Evolutionary conservation across 495 filamentous ascomycete species (phyloP), one percentile per base, ranked within the genome.

Genomic region (Penicillium ochrochloron): DNA sequence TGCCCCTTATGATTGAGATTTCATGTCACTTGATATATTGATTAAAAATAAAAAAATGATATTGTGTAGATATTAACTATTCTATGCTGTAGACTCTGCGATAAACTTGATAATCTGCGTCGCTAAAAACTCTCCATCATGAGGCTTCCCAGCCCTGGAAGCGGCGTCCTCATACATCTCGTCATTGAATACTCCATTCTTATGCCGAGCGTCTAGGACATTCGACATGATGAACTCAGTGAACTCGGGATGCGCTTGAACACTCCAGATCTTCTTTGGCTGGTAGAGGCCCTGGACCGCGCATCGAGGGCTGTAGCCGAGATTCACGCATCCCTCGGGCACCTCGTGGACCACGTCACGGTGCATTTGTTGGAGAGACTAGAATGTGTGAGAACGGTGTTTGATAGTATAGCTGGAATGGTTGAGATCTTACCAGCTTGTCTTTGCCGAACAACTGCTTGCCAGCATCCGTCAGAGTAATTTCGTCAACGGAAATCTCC

Each of bases 231-330:
- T 92, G 35, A 87, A 85, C 51, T 82, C 82, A 17, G 84, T 90
- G 73, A 93, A 96, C 73, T 97, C 94, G 12, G 93, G 94, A 70
- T 97, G 94, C 2, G 92, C 93, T 73, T 97, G 93, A 5, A 97
- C 85, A 3, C 89, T 88, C 33, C 96, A 85, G 41, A 90, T 66
- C 7, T 79, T 76, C 11, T 76, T 73, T 17, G 86, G 85, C 23
- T 82, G 75, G 68, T 94, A 88, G 76, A 97, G 88, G 35, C 89
- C 90, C 66, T 97, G 93, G 7, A 93, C 82, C 14, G 76, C 68
- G 71, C 93, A 97, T 2, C 76, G 73, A 6, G 77, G 74, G 19
- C 88, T 90, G 44, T 79, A 82, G 7, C 88, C 92, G 0, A 97
- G 82, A 23, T 81, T 75, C 44, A 88, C 78, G 14, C 86, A 86